Evolutionary conservation across 192 early-diverging fungal genomes (phyloP).

Genomic region (Entomortierella lignicola): DNA sequence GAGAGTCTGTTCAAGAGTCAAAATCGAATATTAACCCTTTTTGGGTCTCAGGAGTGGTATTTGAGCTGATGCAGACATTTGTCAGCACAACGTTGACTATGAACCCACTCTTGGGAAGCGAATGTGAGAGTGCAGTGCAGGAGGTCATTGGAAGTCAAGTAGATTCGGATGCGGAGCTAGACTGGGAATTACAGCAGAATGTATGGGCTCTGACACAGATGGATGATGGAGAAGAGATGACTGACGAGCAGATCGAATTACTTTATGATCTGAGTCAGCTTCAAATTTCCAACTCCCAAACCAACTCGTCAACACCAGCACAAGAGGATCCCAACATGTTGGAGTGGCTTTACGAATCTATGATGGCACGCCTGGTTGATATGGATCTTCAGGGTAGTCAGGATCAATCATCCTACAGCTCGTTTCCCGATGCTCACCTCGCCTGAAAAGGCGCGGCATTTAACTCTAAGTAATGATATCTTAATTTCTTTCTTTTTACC

Average conservation of each 20-base stretch:
- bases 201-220: constrained; percentile 32
- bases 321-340: constrained; percentile 54
- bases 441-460: constrained; percentile 4
- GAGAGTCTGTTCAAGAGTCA: not conserved
- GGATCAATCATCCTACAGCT: not conserved
- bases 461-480: not conserved
- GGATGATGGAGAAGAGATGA: constrained; percentile 34
- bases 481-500: not conserved
- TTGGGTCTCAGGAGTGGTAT: constrained; percentile 16
- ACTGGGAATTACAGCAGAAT: constrained; percentile 44
- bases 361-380: constrained; percentile 52
- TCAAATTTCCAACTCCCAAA: not conserved
- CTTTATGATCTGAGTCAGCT: constrained; percentile 25
- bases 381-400: constrained; percentile 39
- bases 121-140: not conserved
- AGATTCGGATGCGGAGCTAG: constrained; percentile 6
- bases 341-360: constrained; percentile 48
- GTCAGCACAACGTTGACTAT: constrained; percentile 3
- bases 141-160: not conserved
- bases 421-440: constrained; percentile 11
- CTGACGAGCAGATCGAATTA: constrained; percentile 38
- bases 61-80: constrained; percentile 40
- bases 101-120: not conserved
- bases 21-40: constrained; percentile 5
- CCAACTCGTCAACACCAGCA: not conserved